phyloP scores from a whole-genome alignment of 129 eudicot genomes.

The Smallanthus sonchifolius region DNA sequence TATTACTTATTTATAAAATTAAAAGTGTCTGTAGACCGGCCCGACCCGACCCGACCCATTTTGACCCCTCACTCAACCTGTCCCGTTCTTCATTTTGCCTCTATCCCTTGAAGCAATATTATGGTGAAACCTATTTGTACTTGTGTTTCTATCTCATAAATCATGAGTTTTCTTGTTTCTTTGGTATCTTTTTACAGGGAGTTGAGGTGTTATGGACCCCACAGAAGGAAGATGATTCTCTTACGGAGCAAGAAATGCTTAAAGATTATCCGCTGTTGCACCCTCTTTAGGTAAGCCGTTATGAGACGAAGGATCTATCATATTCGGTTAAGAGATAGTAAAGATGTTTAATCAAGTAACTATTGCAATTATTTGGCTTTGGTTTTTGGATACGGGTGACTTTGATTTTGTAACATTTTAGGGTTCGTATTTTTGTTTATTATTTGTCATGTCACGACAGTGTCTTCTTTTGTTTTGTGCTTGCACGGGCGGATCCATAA shows the following conservation, averaged over 20 bases:
- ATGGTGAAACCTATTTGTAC: constrained; percentile 37
- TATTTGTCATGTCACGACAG: too few relatives aligned
- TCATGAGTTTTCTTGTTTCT: neutral
- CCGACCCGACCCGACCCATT: neutral
- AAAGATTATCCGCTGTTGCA: constrained; percentile 67
- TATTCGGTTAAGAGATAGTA: neutral
- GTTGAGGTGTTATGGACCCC: too few relatives aligned
- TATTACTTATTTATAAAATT: neutral
- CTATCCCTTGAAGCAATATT: constrained; percentile 62
- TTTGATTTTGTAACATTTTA: too few relatives aligned
- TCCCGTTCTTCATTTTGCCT: constrained; percentile 12
- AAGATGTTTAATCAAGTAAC: neutral
- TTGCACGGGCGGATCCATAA: too few relatives aligned
- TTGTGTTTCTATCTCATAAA: neutral
- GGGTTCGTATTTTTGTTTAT: too few relatives aligned
- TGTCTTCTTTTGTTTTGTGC: too few relatives aligned
- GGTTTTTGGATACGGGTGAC: neutral
- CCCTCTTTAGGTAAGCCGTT: constrained; percentile 42
- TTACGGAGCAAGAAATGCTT: constrained; percentile 67
- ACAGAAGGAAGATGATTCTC: constrained; percentile 51
- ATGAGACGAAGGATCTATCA: too few relatives aligned
- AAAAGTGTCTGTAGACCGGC: constrained; percentile 31
- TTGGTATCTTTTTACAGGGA: constrained; percentile 27
- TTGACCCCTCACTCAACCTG: too few relatives aligned
- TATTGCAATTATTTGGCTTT: neutral